A percentile compares a stretch with the other conserved stretches of the same genome.
Conservation (phyloP, 164 flowering plant genomes). For the Santalum album region DNA sequence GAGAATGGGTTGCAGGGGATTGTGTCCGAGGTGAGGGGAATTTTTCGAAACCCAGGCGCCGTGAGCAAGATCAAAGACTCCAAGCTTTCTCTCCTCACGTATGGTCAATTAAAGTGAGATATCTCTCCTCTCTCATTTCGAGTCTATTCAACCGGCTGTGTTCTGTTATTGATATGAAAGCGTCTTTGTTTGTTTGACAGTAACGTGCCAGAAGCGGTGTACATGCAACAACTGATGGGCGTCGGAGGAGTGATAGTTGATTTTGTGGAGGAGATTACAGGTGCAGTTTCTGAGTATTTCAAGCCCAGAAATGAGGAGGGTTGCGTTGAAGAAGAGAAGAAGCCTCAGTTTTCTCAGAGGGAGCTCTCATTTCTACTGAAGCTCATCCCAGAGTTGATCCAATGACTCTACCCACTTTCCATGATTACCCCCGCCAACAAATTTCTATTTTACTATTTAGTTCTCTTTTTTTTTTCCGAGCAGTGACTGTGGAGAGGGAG, state of each 20-base stretch:
- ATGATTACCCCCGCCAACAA: too few species aligned
- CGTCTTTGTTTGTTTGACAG: conserved; percentile 19
- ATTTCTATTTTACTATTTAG: too few species aligned
- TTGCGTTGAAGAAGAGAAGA: conserved; percentile 16
- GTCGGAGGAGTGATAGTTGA: conserved; percentile 92
- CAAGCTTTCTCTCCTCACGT: conserved; percentile 66
- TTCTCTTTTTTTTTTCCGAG: too few species aligned
- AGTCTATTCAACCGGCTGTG: too few species aligned
- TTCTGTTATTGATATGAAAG: background rate
- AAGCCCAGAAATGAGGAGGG: conserved; percentile 22
- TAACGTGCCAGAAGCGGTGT: conserved; percentile 84
- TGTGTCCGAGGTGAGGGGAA: conserved; percentile 71
- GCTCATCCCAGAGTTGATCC: conserved; percentile 78
- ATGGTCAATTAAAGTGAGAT: conserved; percentile 78
- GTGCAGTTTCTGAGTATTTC: conserved; percentile 44
- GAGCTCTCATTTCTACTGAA: conserved; percentile 79
- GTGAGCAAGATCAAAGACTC: conserved; percentile 64
- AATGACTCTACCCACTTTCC: too few species aligned
- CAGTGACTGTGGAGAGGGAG: too few species aligned
- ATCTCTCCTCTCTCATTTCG: background rate
- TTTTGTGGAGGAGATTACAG: conserved; percentile 63
- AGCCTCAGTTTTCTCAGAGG: conserved; percentile 46
- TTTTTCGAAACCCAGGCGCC: conserved; percentile 67
- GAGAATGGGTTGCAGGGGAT: conserved; percentile 76
- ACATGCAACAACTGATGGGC: conserved; percentile 91